phyloP scores from a whole-genome alignment of 306 rosid species.

The Benincasa hispida region DNA sequence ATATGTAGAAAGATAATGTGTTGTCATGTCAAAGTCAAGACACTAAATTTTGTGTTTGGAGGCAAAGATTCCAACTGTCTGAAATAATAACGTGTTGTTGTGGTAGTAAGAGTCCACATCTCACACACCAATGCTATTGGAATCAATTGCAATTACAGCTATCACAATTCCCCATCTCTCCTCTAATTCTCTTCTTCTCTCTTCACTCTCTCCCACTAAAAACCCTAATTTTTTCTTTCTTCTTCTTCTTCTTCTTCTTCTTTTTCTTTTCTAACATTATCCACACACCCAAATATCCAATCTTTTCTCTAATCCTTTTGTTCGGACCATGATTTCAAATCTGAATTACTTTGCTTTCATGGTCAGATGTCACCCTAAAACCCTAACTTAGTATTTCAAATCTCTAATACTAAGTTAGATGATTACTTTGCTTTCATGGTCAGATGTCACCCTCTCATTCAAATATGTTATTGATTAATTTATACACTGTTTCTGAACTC shows the following conservation, averaged over 20 bases:
- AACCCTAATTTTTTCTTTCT: too few relatives aligned
- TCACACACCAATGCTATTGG: conserved; percentile 1
- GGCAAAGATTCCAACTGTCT: conserved; percentile 16
- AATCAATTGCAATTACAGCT: not conserved
- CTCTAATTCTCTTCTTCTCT: too few relatives aligned
- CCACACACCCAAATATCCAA: not conserved
- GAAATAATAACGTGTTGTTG: conserved; percentile 1
- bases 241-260: too few relatives aligned
- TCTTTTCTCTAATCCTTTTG: not conserved
- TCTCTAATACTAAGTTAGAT: too few relatives aligned
- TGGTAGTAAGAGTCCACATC: conserved; percentile 2
- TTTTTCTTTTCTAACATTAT: not conserved
- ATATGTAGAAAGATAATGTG: not conserved
- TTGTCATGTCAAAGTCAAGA: not conserved
- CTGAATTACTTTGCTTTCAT: too few relatives aligned
- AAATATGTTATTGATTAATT: too few relatives aligned
- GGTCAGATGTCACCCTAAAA: too few relatives aligned
- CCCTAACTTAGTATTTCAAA: too few relatives aligned
- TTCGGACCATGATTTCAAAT: not conserved
- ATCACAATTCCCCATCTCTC: not conserved
- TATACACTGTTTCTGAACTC: too few relatives aligned
- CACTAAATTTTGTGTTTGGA: not conserved
- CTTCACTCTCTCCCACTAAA: too few relatives aligned
- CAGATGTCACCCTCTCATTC: too few relatives aligned
- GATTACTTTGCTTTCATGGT: too few relatives aligned